Percentiles rank a stretch among this genome's conserved stretches.
These are phyloP conservation scores for Colletotrichum acutatum DNA, from an alignment of 2,329 filamentous ascomycete genomes.

Conservation along the genomic window DNA sequence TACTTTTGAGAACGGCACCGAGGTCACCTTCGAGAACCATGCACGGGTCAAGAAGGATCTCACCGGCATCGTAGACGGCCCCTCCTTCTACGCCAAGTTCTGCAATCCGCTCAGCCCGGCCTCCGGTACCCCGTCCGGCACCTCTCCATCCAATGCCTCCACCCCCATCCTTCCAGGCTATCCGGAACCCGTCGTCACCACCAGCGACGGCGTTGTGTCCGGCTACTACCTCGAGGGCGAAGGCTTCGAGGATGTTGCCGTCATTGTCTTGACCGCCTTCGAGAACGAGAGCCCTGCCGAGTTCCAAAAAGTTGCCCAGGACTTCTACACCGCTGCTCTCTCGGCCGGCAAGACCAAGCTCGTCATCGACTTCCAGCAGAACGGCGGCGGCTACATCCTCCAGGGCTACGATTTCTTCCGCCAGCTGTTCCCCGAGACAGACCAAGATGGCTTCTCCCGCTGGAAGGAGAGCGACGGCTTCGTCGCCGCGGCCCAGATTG, in stretches of 20 bases:
- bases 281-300: conserved; percentile 41
- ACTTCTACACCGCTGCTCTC: conserved; percentile 47
- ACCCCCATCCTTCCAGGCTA: conserved; percentile 36
- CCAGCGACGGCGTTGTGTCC: conserved; percentile 39
- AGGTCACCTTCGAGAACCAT: conserved; percentile 42
- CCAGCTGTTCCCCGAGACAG: conserved; percentile 58
- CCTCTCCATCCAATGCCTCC: not conserved
- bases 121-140: not conserved
- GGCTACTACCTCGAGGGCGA: conserved; percentile 49
- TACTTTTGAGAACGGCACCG: conserved; percentile 50
- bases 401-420: conserved; percentile 70
- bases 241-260: conserved; percentile 47
- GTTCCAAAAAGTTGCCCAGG: conserved; percentile 47
- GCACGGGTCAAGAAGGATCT: conserved; percentile 44
- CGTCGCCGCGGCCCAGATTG: conserved; percentile 54
- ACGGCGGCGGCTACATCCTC: conserved; percentile 68
- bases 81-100: conserved; percentile 47
- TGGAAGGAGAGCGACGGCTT: conserved; percentile 55
- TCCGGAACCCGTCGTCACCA: conserved; percentile 43
- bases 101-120: conserved; percentile 39
- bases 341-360: conserved; percentile 67
- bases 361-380: conserved; percentile 67
- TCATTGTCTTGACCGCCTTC: conserved; percentile 43
- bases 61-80: conserved; percentile 44
- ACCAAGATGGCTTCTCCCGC: conserved; percentile 49